Evolutionary conservation across 805 yeast genomes (phyloP).

Genomic region (Wickerhamomyces bovis): DNA sequence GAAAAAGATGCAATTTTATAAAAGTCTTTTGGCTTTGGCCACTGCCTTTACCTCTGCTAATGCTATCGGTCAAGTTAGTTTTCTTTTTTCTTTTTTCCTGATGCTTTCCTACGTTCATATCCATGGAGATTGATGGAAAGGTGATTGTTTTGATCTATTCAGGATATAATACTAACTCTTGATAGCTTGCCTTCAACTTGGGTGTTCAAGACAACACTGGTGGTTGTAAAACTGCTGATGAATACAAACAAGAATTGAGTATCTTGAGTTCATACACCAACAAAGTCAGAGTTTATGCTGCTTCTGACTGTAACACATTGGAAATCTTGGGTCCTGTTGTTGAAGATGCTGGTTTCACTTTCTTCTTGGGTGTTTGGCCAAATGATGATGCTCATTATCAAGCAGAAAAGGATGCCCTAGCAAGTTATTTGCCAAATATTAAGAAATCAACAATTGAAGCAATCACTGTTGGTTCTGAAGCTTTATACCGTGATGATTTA

Average conservation of each 20-base stretch:
- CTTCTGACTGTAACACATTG: constrained; percentile 90
- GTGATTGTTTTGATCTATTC: not conserved
- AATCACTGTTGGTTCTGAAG: constrained; percentile 91
- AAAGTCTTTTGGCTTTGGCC: not conserved
- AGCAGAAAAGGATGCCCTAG: constrained; percentile 69
- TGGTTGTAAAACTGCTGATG: constrained; percentile 67
- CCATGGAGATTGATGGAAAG: not conserved
- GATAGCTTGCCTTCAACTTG: constrained; percentile 74
- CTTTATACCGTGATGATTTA: constrained; percentile 85
- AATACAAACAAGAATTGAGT: constrained; percentile 64
- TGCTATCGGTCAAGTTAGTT: not conserved
- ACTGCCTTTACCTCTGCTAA: not conserved
- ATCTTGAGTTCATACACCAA: constrained; percentile 52
- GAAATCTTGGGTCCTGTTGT: constrained; percentile 83
- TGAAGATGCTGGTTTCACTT: constrained; percentile 66
- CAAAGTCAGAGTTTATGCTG: constrained; percentile 81
- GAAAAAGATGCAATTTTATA: not conserved
- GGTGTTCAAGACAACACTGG: constrained; percentile 77
- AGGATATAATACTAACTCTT: too few relatives aligned
- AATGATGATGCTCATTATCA: constrained; percentile 72
- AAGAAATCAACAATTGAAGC: constrained; percentile 65
- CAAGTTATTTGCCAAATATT: constrained; percentile 63
- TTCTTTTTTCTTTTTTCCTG: too few relatives aligned
- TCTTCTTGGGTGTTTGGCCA: constrained; percentile 92
- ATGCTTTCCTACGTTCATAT: too few relatives aligned